phyloP scores from a whole-genome alignment of 139 green algal genomes.

The Ettlia oleoabundans region DNA sequence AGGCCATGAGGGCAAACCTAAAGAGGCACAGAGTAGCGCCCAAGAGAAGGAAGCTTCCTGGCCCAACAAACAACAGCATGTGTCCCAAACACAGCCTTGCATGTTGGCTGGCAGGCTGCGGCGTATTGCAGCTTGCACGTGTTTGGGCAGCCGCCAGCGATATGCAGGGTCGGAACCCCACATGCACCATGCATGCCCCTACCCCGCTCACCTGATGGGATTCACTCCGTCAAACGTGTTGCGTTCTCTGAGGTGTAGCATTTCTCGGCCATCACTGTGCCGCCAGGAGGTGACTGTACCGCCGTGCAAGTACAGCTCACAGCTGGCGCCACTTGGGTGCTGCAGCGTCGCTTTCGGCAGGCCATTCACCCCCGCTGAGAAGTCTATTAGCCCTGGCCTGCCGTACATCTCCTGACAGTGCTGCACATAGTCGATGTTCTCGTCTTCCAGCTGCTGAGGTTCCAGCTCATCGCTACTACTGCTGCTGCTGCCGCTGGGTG shows the following conservation, averaged over 20 bases:
- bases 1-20: too few species aligned
- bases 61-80: too few species aligned
- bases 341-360: conserved; percentile 43
- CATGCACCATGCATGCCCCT: too few species aligned
- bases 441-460: background rate
- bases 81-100: too few species aligned
- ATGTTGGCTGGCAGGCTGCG: too few species aligned
- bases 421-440: conserved; percentile 38
- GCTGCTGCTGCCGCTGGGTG: background rate
- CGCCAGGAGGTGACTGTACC: conserved; percentile 47
- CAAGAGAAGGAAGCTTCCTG: too few species aligned
- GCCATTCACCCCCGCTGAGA: conserved; percentile 17
- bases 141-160: too few species aligned
- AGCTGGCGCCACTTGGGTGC: conserved; percentile 45
- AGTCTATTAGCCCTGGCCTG: conserved; percentile 32
- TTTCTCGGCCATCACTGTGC: conserved; percentile 38
- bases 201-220: conserved; percentile 33
- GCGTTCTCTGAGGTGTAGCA: conserved; percentile 42
- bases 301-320: conserved; percentile 52
- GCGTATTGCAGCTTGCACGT: too few species aligned
- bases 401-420: conserved; percentile 49
- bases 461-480: too few species aligned
- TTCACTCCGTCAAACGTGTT: conserved; percentile 41
- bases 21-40: too few species aligned
- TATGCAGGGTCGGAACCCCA: too few species aligned